Evolutionary conservation across 805 yeast species (phyloP).

Genomic region (Starmerella bacillaris): DNA sequence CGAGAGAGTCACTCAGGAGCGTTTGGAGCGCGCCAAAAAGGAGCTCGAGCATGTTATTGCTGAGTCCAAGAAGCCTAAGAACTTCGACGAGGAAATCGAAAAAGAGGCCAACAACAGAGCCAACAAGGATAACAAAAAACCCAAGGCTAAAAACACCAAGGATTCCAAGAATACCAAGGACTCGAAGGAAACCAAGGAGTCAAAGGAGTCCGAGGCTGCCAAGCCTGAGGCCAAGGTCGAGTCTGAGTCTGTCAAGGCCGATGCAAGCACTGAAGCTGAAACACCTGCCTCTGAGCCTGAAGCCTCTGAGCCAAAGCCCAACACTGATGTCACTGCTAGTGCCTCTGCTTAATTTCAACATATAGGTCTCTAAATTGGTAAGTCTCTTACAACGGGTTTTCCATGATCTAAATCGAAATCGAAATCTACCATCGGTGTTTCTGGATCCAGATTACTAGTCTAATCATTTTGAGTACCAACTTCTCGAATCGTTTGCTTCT

Average conservation of each 20-base stretch:
- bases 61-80: conserved; percentile 2
- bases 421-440: background rate
- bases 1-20: conserved; percentile 61
- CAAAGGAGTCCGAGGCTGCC: background rate
- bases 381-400: too few relatives aligned
- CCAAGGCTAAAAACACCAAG: conserved; percentile 15
- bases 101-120: conserved; percentile 24
- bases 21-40: conserved; percentile 58
- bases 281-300: conserved; percentile 1
- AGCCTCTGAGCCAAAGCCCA: background rate
- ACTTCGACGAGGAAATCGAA: background rate
- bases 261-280: background rate
- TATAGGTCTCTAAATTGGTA: too few relatives aligned
- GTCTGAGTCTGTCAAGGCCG: conserved; percentile 3
- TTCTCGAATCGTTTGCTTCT: background rate
- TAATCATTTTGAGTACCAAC: background rate
- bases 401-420: too few relatives aligned
- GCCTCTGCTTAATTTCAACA: background rate
- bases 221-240: conserved; percentile 6
- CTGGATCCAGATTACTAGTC: background rate
- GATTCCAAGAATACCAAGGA: background rate
- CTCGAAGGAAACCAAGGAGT: background rate
- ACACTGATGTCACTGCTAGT: background rate
- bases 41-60: conserved; percentile 49
- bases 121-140: background rate